Conservation (phyloP, 2,329 filamentous ascomycete species). For the Clonostachys solani region DNA sequence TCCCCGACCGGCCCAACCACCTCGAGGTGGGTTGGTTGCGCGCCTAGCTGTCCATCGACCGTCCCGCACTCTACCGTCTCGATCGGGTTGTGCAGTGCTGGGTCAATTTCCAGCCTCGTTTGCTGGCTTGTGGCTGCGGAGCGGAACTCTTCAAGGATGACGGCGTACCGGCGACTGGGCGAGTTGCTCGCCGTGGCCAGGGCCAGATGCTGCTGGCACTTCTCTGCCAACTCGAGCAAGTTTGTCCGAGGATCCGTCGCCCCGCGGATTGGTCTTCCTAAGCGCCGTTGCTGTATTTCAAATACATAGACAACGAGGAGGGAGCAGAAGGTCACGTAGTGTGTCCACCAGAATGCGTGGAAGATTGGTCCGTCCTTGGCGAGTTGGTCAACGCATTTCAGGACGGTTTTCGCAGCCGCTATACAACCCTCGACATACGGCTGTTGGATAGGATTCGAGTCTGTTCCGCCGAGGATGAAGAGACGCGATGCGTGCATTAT, state of each 20-base stretch:
- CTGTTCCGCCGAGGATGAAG: constrained; percentile 36
- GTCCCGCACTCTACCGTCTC: neutral
- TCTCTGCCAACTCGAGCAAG: constrained; percentile 34
- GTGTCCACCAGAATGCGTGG: constrained; percentile 47
- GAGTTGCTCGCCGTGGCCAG: constrained; percentile 10
- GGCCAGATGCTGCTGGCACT: constrained; percentile 3
- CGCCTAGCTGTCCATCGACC: no score
- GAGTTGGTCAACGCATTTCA: constrained; percentile 35
- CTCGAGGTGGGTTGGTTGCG: neutral
- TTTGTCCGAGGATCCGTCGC: constrained; percentile 3
- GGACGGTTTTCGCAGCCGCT: constrained; percentile 36
- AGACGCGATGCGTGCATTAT: constrained; percentile 51
- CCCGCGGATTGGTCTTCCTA: neutral
- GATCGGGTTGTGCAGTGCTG: neutral
- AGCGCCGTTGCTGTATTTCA: constrained; percentile 36
- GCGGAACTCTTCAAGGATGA: constrained; percentile 11
- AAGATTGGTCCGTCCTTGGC: constrained; percentile 33
- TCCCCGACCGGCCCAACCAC: neutral
- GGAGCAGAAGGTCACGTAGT: constrained; percentile 49
- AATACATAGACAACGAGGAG: constrained; percentile 49
- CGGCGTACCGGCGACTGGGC: constrained; percentile 10
- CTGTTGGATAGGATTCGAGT: neutral
- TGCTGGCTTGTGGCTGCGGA: constrained; percentile 9
- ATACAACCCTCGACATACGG: constrained; percentile 25
- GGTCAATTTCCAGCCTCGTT: neutral